Evolutionary conservation across 2,329 filamentous ascomycete genomes (phyloP).

Genomic region (Rutstroemia sp.): DNA sequence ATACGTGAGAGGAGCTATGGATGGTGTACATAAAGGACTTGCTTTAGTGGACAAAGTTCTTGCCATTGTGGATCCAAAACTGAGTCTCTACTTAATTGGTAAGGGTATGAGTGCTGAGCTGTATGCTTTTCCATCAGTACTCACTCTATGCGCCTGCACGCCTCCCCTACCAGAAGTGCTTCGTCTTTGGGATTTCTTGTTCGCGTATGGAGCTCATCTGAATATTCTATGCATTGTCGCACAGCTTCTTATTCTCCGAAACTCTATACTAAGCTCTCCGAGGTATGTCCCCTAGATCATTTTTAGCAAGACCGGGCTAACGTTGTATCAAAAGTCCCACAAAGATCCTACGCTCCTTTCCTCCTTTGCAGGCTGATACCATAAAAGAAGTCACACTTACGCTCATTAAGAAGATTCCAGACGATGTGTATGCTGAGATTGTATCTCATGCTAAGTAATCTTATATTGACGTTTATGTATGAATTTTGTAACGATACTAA

Average conservation of each 20-base stretch:
- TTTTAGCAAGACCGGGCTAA: background rate
- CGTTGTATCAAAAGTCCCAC: constrained; percentile 59
- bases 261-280: constrained; percentile 72
- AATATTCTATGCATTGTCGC: constrained; percentile 97
- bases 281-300: constrained; percentile 50
- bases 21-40: constrained; percentile 88
- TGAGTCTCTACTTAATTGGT: constrained; percentile 74
- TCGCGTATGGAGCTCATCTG: constrained; percentile 89
- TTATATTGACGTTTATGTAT: background rate
- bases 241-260: constrained; percentile 81
- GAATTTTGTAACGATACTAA: background rate
- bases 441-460: constrained; percentile 70
- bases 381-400: constrained; percentile 81
- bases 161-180: constrained; percentile 90
- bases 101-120: constrained; percentile 90
- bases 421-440: constrained; percentile 85
- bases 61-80: constrained; percentile 81
- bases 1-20: constrained; percentile 94
- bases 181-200: constrained; percentile 92
- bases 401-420: constrained; percentile 83
- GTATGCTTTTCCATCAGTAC: constrained; percentile 90
- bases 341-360: constrained; percentile 82
- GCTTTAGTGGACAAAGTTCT: constrained; percentile 88
- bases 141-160: constrained; percentile 93
- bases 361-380: constrained; percentile 71